phyloP scores from a whole-genome alignment of 148 eudicot genomes.

The Persicaria maculosa region DNA sequence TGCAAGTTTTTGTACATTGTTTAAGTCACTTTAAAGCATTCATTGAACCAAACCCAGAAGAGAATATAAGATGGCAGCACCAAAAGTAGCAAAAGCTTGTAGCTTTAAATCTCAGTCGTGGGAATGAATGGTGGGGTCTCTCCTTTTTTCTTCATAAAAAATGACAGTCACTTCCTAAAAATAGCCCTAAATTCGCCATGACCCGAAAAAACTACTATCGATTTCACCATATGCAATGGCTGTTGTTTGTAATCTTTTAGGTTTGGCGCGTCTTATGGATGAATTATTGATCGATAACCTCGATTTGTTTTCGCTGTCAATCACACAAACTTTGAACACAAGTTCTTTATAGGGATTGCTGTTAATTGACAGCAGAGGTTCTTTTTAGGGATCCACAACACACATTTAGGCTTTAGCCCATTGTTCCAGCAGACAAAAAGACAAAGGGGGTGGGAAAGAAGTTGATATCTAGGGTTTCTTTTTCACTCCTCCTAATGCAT shows the following conservation, averaged over 20 bases:
- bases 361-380: background rate
- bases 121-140: background rate
- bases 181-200: background rate
- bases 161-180: background rate
- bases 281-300: no score
- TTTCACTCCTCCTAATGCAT: background rate
- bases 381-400: slow-evolving; percentile 1
- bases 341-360: slow-evolving; percentile 5
- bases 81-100: background rate
- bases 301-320: no score
- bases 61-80: slow-evolving; percentile 6
- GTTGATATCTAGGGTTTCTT: background rate
- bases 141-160: background rate
- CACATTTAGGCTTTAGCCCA: background rate
- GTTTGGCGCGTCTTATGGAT: no score
- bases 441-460: background rate
- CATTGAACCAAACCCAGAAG: slow-evolving; percentile 8
- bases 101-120: background rate
- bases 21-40: background rate
- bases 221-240: background rate
- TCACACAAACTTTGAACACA: background rate
- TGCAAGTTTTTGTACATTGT: slow-evolving; percentile 1
- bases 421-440: background rate
- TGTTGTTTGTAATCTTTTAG: no score
- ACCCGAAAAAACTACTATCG: background rate